Evolutionary conservation across 2,329 filamentous ascomycete species (phyloP).

Genomic region (Ceratocystiopsis minuta): DNA sequence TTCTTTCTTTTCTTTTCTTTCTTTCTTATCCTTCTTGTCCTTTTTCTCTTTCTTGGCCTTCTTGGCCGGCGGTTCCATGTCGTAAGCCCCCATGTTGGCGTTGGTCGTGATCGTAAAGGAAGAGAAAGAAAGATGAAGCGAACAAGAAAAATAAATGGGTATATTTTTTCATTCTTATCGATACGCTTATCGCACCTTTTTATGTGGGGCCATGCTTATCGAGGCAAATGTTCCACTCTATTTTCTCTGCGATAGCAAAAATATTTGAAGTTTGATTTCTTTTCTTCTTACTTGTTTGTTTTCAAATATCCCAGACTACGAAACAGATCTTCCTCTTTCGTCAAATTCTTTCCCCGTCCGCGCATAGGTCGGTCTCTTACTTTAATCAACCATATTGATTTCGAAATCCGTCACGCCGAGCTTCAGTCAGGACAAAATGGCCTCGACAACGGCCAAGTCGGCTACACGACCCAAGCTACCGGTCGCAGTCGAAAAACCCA

Average conservation of each 20-base stretch:
- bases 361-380: no score
- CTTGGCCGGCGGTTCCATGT: conserved; percentile 26
- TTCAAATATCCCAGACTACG: no score
- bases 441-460: conserved; percentile 15
- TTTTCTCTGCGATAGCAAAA: no score
- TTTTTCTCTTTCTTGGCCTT: conserved; percentile 14
- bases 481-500: conserved; percentile 59
- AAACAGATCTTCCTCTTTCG: no score
- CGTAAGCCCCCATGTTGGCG: conserved; percentile 4
- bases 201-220: no score
- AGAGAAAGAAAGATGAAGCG: no score
- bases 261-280: no score
- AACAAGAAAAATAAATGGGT: no score
- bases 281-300: no score
- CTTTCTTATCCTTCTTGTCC: background rate
- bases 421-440: conserved; percentile 2
- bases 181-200: background rate
- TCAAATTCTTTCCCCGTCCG: no score
- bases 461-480: conserved; percentile 30
- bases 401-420: background rate
- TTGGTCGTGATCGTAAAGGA: background rate
- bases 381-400: no score
- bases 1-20: background rate
- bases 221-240: no score
- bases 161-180: background rate